Percentiles rank a stretch among this genome's conserved stretches.
Conservation (phyloP, 1,284 basidiomycete species). For the Xanthoconium separans region DNA sequence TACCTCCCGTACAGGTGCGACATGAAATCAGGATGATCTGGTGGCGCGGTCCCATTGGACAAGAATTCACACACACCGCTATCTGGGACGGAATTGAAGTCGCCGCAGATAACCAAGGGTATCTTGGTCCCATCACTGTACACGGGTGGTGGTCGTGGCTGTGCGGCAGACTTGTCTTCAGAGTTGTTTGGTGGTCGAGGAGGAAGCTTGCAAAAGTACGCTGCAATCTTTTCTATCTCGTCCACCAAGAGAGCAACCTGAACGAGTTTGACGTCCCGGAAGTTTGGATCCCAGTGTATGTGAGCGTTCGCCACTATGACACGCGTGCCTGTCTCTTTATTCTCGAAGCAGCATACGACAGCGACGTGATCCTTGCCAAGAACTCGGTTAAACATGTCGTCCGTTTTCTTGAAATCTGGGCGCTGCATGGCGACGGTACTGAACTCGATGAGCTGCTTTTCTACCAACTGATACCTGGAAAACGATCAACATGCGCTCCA, state of each 20-base stretch:
- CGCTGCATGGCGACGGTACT: conserved; percentile 91
- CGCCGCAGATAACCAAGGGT: conserved; percentile 88
- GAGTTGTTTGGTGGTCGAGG: conserved; percentile 49
- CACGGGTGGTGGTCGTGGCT: conserved; percentile 54
- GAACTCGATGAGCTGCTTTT: conserved; percentile 95
- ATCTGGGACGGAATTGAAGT: conserved; percentile 89
- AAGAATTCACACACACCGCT: conserved; percentile 95
- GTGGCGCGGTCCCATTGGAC: conserved; percentile 66
- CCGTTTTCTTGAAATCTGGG: conserved; percentile 95
- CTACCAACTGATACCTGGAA: conserved; percentile 85
- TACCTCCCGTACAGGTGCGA: conserved; percentile 89
- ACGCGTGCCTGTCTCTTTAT: conserved; percentile 82
- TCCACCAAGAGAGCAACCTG: conserved; percentile 93
- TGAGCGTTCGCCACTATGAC: conserved; percentile 91
- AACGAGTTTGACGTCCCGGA: conserved; percentile 96
- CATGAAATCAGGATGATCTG: conserved; percentile 92
- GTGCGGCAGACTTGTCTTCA: conserved; percentile 35
- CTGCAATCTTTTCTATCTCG: conserved; percentile 87
- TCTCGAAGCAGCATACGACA: conserved; percentile 86
- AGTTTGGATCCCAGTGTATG: conserved; percentile 92
- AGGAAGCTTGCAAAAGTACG: conserved; percentile 83
- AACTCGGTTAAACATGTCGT: conserved; percentile 99
- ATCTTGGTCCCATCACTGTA: conserved; percentile 88
- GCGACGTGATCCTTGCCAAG: conserved; percentile 96
- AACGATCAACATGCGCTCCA: conserved; percentile 6